Base-by-base conservation (phyloP, 73 alveolate species). In the Symbiodinium pilosum region DNA sequence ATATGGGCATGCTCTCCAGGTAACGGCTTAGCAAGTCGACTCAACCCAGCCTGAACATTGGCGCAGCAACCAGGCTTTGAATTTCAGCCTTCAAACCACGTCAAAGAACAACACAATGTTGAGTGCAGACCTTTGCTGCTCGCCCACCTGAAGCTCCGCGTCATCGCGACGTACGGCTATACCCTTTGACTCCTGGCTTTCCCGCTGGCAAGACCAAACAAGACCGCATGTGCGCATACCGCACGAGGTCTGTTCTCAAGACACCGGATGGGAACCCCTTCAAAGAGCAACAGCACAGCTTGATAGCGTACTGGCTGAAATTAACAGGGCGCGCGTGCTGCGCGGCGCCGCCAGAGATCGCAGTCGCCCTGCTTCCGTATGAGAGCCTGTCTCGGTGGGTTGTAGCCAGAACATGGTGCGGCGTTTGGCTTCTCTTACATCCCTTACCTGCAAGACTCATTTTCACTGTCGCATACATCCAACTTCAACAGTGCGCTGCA, bases 261-360 rank as follows among this genome's bases (percentile, higher is more conserved):
- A n/a, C n/a, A 64, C 26, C 16, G 12, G 81, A 6, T 47, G 59
- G 14, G 14, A 14, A 9, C 21, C 21, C 59, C 59, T 9, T 47
- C 59, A 14, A 64, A 26, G 81, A 7, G 7, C 9, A 77, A 36
- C 51, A 75, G 44, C 16, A 69, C 20, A 9, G 11, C 21, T 52
- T 36, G 30, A 24, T 20, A 11, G 1, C 2, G 36, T 34, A 28
- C 87, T n/a, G 59, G 7, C 18, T 20, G 43, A 20, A 38, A 14
- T 9, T 18, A 86, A 32, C 84, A 32, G 64, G 83, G n/a, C 4
- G 30, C 38, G 87, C 34, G 0, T 71, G 75, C 95, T 1, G 97
- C 87, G 3, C 97, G 97, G 47, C 97, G 44, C 47, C 97, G 42
- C 97, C 97, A 91, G 16, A 91, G 89, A 43, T 91, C 97, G 52